A percentile compares a stretch with the other conserved stretches of the same genome.
Conservation (phyloP, 257 asterid species). For the Primulina huaijiensis region DNA sequence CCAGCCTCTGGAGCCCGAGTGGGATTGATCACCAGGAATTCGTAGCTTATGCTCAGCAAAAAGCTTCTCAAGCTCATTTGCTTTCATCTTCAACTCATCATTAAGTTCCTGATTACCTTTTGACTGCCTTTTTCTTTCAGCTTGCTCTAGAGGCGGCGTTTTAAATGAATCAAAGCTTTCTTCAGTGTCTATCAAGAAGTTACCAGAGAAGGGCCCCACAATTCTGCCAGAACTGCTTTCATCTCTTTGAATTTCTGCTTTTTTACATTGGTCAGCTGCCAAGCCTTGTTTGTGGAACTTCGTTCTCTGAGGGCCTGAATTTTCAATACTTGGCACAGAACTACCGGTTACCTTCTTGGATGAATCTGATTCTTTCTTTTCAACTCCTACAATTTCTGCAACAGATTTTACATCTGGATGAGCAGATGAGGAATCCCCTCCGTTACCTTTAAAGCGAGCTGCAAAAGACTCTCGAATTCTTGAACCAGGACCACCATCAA, state of each 20-base stretch:
- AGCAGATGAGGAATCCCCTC: constrained; percentile 36
- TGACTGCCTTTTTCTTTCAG: constrained; percentile 60
- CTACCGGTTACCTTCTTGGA: constrained; percentile 33
- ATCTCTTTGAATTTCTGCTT: constrained; percentile 38
- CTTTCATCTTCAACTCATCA: constrained; percentile 81
- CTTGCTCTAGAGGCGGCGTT: constrained; percentile 53
- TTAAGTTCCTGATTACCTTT: constrained; percentile 88
- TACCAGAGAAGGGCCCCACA: constrained; percentile 38
- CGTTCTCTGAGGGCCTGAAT: constrained; percentile 46
- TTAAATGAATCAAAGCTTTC: constrained; percentile 43
- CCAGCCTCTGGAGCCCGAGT: constrained; percentile 44
- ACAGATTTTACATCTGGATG: constrained; percentile 39
- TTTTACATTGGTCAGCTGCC: constrained; percentile 43
- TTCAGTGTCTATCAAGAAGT: constrained; percentile 40
- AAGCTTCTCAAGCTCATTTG: constrained; percentile 89
- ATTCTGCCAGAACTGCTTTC: constrained; percentile 36
- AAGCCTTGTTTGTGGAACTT: constrained; percentile 41
- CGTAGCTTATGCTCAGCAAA: constrained; percentile 79
- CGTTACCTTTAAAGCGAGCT: constrained; percentile 43
- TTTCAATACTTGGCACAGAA: constrained; percentile 41
- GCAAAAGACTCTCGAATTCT: constrained; percentile 46
- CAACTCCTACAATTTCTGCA: constrained; percentile 36
- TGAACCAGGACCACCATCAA: constrained; percentile 40
- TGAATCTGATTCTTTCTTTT: constrained; percentile 33
- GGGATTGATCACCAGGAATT: constrained; percentile 63